A percentile compares a stretch with the other conserved stretches of the same genome.
Conservation (phyloP, 352 stramenopile genomes). For the Phytophthora idaei region DNA sequence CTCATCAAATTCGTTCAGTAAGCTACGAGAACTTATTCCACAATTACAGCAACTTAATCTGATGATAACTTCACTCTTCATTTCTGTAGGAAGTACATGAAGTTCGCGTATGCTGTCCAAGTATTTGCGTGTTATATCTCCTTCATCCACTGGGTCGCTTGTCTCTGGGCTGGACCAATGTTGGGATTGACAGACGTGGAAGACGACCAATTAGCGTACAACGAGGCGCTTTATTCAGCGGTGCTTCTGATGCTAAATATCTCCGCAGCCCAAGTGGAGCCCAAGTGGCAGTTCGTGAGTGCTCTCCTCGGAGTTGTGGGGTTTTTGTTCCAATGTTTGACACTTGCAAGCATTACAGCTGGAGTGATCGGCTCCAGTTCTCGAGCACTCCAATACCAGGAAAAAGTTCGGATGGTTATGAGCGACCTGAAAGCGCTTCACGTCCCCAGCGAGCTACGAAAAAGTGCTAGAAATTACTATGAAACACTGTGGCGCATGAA, state of each 20-base stretch:
- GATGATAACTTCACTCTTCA: neutral
- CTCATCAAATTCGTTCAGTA: constrained; percentile 76
- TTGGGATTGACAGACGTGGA: constrained; percentile 34
- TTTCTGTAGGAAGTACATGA: constrained; percentile 61
- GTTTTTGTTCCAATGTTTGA: constrained; percentile 59
- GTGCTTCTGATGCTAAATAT: constrained; percentile 60
- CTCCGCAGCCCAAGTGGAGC: constrained; percentile 41
- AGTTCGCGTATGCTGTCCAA: constrained; percentile 63
- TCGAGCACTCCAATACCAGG: constrained; percentile 61
- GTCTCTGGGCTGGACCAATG: constrained; percentile 49
- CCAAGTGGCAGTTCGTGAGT: constrained; percentile 46
- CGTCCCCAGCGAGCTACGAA: constrained; percentile 57
- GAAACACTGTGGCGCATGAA: constrained; percentile 73
- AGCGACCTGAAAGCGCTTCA: constrained; percentile 67
- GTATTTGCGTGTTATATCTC: constrained; percentile 61
- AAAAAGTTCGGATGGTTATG: constrained; percentile 68
- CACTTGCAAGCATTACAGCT: constrained; percentile 56
- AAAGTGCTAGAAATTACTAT: constrained; percentile 60
- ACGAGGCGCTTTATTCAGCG: constrained; percentile 50
- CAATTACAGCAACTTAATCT: neutral
- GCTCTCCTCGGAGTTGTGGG: constrained; percentile 50
- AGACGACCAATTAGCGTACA: constrained; percentile 52
- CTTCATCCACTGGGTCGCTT: constrained; percentile 68
- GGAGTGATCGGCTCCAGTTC: constrained; percentile 54
- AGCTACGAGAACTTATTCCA: constrained; percentile 2